Conservation (phyloP, 495 filamentous ascomycete genomes). For the Penicillium longicatenatum region DNA sequence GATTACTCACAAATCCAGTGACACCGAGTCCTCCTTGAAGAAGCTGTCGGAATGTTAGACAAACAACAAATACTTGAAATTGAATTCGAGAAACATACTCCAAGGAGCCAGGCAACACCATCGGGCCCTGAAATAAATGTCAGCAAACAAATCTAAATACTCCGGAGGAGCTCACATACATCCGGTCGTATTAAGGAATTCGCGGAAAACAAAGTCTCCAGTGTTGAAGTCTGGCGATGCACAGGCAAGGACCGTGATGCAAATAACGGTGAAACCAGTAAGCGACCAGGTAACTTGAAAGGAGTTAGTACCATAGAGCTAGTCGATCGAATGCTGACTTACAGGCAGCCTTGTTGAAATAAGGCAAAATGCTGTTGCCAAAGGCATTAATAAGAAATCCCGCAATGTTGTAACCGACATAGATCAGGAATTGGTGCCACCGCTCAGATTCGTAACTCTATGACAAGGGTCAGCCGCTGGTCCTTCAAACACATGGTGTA, state of each 20-base stretch:
- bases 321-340: conserved; percentile 12
- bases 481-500: neutral
- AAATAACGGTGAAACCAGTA: conserved; percentile 67
- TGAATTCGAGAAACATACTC: conserved; percentile 34
- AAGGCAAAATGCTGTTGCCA: conserved; percentile 60
- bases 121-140: conserved; percentile 47
- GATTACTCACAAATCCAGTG: conserved; percentile 55
- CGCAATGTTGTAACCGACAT: conserved; percentile 63
- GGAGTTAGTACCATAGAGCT: conserved; percentile 7
- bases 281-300: conserved; percentile 63
- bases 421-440: conserved; percentile 78
- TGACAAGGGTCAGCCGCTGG: conserved; percentile 2
- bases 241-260: conserved; percentile 64
- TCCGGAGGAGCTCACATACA: conserved; percentile 37
- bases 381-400: conserved; percentile 70
- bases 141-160: neutral
- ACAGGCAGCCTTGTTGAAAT: conserved; percentile 62
- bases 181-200: conserved; percentile 62
- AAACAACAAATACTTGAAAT: neutral
- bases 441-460: conserved; percentile 53
- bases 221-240: conserved; percentile 62
- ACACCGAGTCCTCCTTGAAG: conserved; percentile 63
- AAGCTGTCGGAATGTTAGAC: conserved; percentile 38
- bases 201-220: conserved; percentile 57
- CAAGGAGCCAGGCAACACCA: conserved; percentile 65